Conservation (phyloP, 192 early-diverging fungal genomes). For the Backusella psychrophila region DNA sequence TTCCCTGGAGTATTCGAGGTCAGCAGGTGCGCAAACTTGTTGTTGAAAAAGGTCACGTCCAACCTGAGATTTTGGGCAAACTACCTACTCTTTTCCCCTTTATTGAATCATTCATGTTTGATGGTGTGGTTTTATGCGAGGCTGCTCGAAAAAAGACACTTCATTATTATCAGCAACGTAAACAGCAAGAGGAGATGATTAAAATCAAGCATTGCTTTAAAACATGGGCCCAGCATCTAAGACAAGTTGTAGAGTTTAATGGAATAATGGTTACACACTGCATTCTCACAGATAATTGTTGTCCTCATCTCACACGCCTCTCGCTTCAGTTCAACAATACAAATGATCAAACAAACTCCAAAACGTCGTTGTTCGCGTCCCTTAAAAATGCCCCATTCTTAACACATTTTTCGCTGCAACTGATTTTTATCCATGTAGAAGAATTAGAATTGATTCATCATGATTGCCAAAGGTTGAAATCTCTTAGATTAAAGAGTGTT, state of each 20-base stretch:
- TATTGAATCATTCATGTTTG: not conserved
- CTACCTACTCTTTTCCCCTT: not conserved
- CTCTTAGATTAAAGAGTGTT: not conserved
- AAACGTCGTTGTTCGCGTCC: not conserved
- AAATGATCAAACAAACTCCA: slow-evolving; percentile 1
- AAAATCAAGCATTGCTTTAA: not conserved
- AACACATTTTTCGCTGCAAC: not conserved
- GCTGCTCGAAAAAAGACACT: not conserved
- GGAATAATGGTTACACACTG: not conserved
- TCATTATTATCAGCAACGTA: not conserved
- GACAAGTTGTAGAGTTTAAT: not conserved
- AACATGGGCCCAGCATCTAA: not conserved
- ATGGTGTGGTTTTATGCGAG: not conserved
- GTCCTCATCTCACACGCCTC: not conserved
- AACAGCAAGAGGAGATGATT: not conserved
- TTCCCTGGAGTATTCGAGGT: not conserved
- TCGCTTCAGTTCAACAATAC: not conserved
- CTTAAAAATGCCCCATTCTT: not conserved
- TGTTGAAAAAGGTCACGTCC: slow-evolving; percentile 1
- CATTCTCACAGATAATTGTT: not conserved
- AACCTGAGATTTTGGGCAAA: not conserved
- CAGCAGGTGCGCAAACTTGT: not conserved
- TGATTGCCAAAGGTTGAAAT: not conserved
- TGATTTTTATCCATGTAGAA: not conserved
- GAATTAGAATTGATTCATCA: not conserved